Evolutionary conservation across 352 stramenopile genomes (phyloP), one percentile per base, ranked within the genome.

Genomic region (Pythium folliculosum): DNA sequence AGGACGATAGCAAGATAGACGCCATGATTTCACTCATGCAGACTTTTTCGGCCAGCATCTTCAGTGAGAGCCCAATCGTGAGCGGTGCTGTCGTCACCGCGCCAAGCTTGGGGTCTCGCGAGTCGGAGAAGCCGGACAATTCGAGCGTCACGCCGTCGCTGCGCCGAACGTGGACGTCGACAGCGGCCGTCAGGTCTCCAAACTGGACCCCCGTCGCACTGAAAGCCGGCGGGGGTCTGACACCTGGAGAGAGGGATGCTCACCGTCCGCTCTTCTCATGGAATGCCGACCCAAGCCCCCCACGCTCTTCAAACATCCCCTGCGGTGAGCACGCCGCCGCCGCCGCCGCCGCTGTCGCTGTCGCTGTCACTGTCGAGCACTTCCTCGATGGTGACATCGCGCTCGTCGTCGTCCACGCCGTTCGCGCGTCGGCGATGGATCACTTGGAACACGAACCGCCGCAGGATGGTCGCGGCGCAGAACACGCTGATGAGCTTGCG

Each of bases 401-500:
- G 25, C 45, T 74, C 62, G 27, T 58, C 57, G 4, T 44, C 55
- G 2, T 30, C 30, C 5, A 37, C 14, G 5, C 38, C 69, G n/a
- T 65, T 4, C 9, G 50, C 25, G 22, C 22, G 61, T 9, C 30
- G 48, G 16, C 23, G 49, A 22, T 69, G 62, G 30, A 66, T 9
- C 21, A 17, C 16, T 61, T 47, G 48, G 25, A 75, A 77, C 27
- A 67, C 68, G 55, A 78, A 78, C 12, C 27, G 21, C 23, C 32
- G 32, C 3, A 67, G 71, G 23, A 78, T 63, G 19, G 63, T 63
- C 27, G 40, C 37, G 22, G 52, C 22, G 16, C 63, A 74, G 43
- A 78, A 78, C n/a, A 51, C 58, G 32, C 21, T 44, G 27, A 78
- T 67, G 14, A 78, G 68, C 47, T 76, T 70, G 37, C 68, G 71